A percentile compares a stretch with the other conserved stretches of the same genome.
These are phyloP conservation scores for Penstemon eatonii DNA, from an alignment of 257 asterid species.

Conservation along the genomic window DNA sequence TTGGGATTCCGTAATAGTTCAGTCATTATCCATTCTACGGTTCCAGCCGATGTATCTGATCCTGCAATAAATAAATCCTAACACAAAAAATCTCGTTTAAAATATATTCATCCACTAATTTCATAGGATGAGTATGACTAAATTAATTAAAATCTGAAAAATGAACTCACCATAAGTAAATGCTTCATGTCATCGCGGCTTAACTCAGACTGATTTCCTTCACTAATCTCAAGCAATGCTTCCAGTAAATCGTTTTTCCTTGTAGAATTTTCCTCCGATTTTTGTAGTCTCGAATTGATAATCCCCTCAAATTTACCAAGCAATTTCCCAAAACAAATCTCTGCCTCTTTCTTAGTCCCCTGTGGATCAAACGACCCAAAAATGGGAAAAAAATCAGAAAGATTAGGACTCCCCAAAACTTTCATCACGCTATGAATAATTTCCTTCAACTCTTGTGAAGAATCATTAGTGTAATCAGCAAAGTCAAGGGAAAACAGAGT, in stretches of 20 bases:
- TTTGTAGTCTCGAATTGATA: conserved; percentile 19
- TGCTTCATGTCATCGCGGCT: neutral
- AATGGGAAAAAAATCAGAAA: conserved; percentile 23
- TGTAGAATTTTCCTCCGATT: neutral
- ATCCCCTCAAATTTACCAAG: conserved; percentile 18
- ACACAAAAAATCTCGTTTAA: neutral
- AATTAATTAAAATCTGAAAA: neutral
- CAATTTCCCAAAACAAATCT: conserved; percentile 1
- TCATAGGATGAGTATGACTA: too few species aligned
- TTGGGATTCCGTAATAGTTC: conserved; percentile 33
- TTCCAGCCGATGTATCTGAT: conserved; percentile 24
- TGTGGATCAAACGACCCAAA: conserved; percentile 27
- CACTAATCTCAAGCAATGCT: conserved; percentile 25
- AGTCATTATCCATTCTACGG: conserved; percentile 44
- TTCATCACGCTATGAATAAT: neutral
- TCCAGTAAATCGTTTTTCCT: conserved; percentile 28
- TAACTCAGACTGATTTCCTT: conserved; percentile 6
- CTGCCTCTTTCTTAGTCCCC: conserved; percentile 14
- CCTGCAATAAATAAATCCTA: conserved; percentile 36
- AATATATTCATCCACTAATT: too few species aligned
- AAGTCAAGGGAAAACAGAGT: conserved; percentile 31
- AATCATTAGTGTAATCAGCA: conserved; percentile 12
- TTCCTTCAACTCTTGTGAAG: conserved; percentile 29
- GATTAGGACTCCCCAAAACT: neutral
- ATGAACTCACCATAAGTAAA: conserved; percentile 9